A percentile compares a stretch with the other conserved stretches of the same genome.
Conservation (phyloP, 2,329 filamentous ascomycete genomes). For the Cladosporium sp. region DNA sequence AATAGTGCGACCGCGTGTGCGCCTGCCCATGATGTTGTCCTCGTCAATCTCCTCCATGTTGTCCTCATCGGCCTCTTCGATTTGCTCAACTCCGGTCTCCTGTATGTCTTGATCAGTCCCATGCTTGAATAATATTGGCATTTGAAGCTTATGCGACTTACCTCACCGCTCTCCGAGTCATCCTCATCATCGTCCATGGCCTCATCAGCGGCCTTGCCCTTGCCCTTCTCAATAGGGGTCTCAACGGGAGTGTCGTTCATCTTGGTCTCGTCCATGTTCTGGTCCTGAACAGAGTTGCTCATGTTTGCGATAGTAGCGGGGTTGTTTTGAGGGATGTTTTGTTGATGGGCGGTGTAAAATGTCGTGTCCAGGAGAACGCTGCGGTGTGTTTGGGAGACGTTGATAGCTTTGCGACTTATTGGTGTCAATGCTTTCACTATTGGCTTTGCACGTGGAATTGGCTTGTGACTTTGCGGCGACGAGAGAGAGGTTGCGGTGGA, state of each 20-base stretch:
- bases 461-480: conserved; percentile 5
- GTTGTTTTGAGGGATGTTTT: neutral
- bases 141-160: conserved; percentile 11
- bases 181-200: conserved; percentile 55
- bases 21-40: conserved; percentile 77
- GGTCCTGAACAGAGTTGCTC: conserved; percentile 25
- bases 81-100: conserved; percentile 31
- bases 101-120: conserved; percentile 15
- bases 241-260: conserved; percentile 25
- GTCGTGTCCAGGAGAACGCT: neutral
- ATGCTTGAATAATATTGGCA: neutral
- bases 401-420: neutral
- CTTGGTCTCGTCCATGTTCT: conserved; percentile 21
- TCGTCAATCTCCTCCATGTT: conserved; percentile 88
- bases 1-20: conserved; percentile 87
- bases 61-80: conserved; percentile 70
- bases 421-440: neutral
- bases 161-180: conserved; percentile 46
- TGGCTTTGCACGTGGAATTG: neutral
- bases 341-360: conserved; percentile 9
- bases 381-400: neutral
- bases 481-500: conserved; percentile 9
- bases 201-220: conserved; percentile 73
- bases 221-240: conserved; percentile 64
- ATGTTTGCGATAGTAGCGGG: conserved; percentile 17